A percentile compares a stretch with the other conserved stretches of the same genome.
These are phyloP conservation scores for Penicillium sp. DNA, from an alignment of 2,329 filamentous ascomycete species.

Conservation along the genomic window DNA sequence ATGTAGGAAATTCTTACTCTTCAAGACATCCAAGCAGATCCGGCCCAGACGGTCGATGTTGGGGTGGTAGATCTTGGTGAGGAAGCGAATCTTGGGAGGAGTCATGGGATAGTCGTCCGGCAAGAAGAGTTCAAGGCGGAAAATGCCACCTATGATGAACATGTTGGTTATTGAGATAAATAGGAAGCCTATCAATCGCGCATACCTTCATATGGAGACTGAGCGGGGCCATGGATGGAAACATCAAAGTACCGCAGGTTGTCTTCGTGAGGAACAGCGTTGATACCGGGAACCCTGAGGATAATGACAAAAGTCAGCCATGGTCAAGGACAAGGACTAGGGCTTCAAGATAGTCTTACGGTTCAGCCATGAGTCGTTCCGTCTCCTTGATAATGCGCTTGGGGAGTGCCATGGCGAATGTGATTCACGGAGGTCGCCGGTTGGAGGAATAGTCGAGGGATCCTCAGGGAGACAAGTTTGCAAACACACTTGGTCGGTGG, in stretches of 20 bases:
- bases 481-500: not conserved
- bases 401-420: conserved; percentile 66
- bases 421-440: conserved; percentile 22
- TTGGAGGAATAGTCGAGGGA: not conserved
- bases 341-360: conserved; percentile 61
- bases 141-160: conserved; percentile 67
- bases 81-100: conserved; percentile 94
- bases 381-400: conserved; percentile 99
- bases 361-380: conserved; percentile 92
- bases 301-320: conserved; percentile 8
- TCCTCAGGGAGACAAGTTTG: not conserved
- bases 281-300: conserved; percentile 87
- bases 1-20: conserved; percentile 64
- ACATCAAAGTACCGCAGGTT: conserved; percentile 99
- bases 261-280: conserved; percentile 91
- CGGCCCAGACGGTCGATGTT: conserved; percentile 98
- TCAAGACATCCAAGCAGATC: conserved; percentile 95
- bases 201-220: conserved; percentile 91
- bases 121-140: conserved; percentile 95
- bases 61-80: conserved; percentile 98
- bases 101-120: conserved; percentile 99
- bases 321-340: not conserved
- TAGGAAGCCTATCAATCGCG: not conserved
- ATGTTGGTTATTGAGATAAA: conserved; percentile 11
- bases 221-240: conserved; percentile 86